phyloP scores from a whole-genome alignment of 139 green algal genomes.

The Marvania coccoides region DNA sequence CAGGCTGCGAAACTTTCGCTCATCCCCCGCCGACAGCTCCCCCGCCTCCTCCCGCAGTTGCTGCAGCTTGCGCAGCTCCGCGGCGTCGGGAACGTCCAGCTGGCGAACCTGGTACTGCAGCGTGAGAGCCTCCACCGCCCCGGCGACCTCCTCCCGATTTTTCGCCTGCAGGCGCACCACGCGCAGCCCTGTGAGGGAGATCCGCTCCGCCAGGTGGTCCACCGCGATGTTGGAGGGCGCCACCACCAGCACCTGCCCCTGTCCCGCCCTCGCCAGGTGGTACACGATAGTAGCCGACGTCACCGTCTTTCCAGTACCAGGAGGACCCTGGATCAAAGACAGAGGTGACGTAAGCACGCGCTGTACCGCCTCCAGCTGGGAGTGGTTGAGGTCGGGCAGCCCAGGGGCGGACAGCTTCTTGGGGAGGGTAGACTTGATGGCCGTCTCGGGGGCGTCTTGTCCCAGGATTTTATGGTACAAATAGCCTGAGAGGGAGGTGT shows the following conservation, averaged over 20 bases:
- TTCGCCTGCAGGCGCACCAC: slow-evolving; percentile 91
- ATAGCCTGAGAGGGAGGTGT: slow-evolving; percentile 69
- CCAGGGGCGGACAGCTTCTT: slow-evolving; percentile 61
- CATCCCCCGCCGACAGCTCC: slow-evolving; percentile 75
- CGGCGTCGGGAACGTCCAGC: slow-evolving; percentile 61
- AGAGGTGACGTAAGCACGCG: slow-evolving; percentile 72
- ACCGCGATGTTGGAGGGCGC: slow-evolving; percentile 96
- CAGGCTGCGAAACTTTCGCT: slow-evolving; percentile 77
- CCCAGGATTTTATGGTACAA: slow-evolving; percentile 76
- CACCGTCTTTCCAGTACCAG: slow-evolving; percentile 97
- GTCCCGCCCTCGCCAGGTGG: slow-evolving; percentile 62
- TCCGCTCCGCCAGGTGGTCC: slow-evolving; percentile 95
- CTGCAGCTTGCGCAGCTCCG: slow-evolving; percentile 86
- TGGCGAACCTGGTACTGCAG: slow-evolving; percentile 92
- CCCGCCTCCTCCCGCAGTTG: slow-evolving; percentile 79
- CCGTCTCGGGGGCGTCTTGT: slow-evolving; percentile 47
- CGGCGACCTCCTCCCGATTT: slow-evolving; percentile 74
- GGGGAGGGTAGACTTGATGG: slow-evolving; percentile 41
- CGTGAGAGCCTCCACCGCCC: slow-evolving; percentile 87
- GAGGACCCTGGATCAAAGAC: slow-evolving; percentile 82
- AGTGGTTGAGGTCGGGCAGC: slow-evolving; percentile 93
- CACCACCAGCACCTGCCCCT: slow-evolving; percentile 85
- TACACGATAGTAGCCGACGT: slow-evolving; percentile 94
- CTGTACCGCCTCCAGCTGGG: slow-evolving; percentile 65
- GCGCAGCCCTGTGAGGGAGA: slow-evolving; percentile 80